Percentiles rank a stretch among this genome's conserved stretches.
Conservation (phyloP, 164 flowering plant genomes). For the Vitis riparia region DNA sequence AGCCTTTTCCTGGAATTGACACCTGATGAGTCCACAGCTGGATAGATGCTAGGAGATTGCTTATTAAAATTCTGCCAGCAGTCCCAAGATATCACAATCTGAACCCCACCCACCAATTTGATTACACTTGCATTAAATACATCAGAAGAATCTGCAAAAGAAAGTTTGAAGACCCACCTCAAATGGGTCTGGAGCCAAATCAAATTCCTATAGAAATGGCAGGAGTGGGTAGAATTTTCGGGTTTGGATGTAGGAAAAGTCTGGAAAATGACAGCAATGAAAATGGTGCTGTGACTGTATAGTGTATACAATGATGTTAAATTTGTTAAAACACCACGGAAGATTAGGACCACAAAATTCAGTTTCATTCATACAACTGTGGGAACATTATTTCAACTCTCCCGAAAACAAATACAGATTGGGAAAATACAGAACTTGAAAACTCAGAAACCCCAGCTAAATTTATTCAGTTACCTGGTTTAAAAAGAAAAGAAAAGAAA, state of each 20-base stretch:
- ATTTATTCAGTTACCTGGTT: background rate
- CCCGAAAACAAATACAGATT: slow-evolving; percentile 7
- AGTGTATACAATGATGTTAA: slow-evolving; percentile 7
- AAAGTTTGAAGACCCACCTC: background rate
- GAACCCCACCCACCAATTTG: slow-evolving; percentile 17
- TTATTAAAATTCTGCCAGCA: slow-evolving; percentile 18
- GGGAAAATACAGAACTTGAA: slow-evolving; percentile 5
- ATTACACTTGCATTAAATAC: background rate
- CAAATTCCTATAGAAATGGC: background rate
- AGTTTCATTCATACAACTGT: slow-evolving; percentile 14
- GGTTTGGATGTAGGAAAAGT: slow-evolving; percentile 3
- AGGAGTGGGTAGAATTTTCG: background rate
- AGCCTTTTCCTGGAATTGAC: slow-evolving; percentile 24
- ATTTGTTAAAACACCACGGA: background rate
- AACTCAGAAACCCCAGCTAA: background rate
- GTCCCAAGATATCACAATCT: slow-evolving; percentile 12
- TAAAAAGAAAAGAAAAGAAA: background rate
- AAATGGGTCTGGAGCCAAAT: background rate
- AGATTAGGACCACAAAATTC: slow-evolving; percentile 11
- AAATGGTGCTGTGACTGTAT: slow-evolving; percentile 2
- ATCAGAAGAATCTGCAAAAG: background rate
- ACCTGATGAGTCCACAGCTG: slow-evolving; percentile 13
- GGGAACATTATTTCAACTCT: slow-evolving; percentile 21
- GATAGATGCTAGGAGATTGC: slow-evolving; percentile 10
- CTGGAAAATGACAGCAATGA: slow-evolving; percentile 15